Conservation (phyloP, 495 filamentous ascomycete species). For the Penicillium samsonianum region DNA sequence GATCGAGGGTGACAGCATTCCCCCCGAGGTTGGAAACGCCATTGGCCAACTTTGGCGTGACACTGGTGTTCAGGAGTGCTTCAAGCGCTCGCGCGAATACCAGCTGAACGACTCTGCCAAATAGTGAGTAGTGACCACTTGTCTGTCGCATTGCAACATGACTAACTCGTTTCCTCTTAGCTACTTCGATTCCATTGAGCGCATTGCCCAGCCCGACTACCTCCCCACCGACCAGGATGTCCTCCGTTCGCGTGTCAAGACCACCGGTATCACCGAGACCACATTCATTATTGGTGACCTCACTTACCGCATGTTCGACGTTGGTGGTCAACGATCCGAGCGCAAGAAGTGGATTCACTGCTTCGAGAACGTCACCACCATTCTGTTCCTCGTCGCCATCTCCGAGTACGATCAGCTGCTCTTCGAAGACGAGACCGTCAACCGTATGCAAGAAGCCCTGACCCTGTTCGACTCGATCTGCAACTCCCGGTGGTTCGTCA, state of each 20-base stretch:
- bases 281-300: conserved; percentile 97
- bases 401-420: conserved; percentile 98
- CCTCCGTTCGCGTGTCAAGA: conserved; percentile 96
- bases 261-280: conserved; percentile 98
- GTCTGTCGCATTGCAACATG: background rate
- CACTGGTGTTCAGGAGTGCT: conserved; percentile 91
- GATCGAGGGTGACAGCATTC: conserved; percentile 92
- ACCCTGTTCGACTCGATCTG: conserved; percentile 99
- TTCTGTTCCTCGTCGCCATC: conserved; percentile 97
- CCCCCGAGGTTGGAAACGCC: conserved; percentile 89
- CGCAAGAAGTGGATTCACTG: conserved; percentile 99
- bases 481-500: conserved; percentile 99
- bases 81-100: conserved; percentile 93
- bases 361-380: conserved; percentile 99
- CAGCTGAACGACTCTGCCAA: conserved; percentile 96
- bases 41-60: conserved; percentile 95
- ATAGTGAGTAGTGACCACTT: conserved; percentile 70
- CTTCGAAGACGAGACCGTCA: conserved; percentile 84
- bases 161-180: conserved; percentile 43
- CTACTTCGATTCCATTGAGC: conserved; percentile 95
- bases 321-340: conserved; percentile 97
- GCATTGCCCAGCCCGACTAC: conserved; percentile 90
- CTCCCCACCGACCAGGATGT: conserved; percentile 98
- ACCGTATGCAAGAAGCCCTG: conserved; percentile 99
- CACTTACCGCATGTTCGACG: conserved; percentile 99